phyloP scores from a whole-genome alignment of 805 yeast genomes.

The Metschnikowia similis region DNA sequence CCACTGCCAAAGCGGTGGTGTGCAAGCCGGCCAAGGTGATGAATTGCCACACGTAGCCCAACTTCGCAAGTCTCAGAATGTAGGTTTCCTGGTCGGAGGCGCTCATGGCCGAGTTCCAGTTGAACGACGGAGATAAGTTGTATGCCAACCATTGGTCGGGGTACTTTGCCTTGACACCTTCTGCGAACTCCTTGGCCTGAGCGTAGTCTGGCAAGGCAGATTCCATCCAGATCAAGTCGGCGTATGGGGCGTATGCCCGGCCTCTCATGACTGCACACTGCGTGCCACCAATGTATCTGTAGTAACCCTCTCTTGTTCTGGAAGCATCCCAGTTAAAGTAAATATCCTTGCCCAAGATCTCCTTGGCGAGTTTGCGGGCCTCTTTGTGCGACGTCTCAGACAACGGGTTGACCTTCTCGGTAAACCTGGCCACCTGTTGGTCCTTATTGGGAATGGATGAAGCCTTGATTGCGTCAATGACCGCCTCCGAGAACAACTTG shows the following conservation, averaged over 20 bases:
- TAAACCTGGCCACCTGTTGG: conserved; percentile 60
- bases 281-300: conserved; percentile 93
- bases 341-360: conserved; percentile 74
- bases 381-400: conserved; percentile 72
- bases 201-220: conserved; percentile 88
- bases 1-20: conserved; percentile 89
- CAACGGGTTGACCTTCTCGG: conserved; percentile 65
- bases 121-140: conserved; percentile 95
- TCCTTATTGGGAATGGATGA: conserved; percentile 59
- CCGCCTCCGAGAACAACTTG: conserved; percentile 88
- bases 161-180: conserved; percentile 73
- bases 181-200: conserved; percentile 93
- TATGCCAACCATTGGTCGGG: conserved; percentile 97
- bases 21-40: conserved; percentile 96
- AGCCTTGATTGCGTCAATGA: conserved; percentile 69
- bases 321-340: conserved; percentile 94
- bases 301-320: conserved; percentile 94
- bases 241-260: conserved; percentile 89
- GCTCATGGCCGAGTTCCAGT: conserved; percentile 95
- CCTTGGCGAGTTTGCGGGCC: conserved; percentile 71
- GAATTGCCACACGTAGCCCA: conserved; percentile 97
- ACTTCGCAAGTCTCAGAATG: conserved; percentile 76
- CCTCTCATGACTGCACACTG: conserved; percentile 97
- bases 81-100: conserved; percentile 84
- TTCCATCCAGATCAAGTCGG: conserved; percentile 98